Conservation (phyloP, 1,139 yeast species). For the Sugiyamaella neomexicana region DNA sequence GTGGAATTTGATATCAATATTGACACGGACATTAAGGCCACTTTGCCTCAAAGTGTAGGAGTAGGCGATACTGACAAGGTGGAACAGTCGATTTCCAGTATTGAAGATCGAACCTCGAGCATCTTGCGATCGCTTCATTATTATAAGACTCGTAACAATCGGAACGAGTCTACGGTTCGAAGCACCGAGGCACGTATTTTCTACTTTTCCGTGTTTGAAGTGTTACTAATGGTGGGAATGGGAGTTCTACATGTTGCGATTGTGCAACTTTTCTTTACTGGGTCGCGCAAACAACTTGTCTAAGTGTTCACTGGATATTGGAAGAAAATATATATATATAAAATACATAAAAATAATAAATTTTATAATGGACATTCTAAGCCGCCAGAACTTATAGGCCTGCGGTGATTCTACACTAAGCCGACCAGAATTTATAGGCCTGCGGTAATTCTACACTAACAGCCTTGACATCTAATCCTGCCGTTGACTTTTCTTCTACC, state of each 20-base stretch:
- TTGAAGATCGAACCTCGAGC: conserved; percentile 67
- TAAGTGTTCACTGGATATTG: no score
- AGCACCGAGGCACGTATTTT: conserved; percentile 86
- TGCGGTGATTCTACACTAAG: conserved; percentile 68
- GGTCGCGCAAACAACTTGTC: conserved; percentile 12
- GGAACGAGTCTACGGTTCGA: conserved; percentile 88
- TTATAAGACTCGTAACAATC: conserved; percentile 87
- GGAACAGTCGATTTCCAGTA: conserved; percentile 51
- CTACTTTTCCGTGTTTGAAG: conserved; percentile 81
- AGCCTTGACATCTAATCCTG: conserved; percentile 50
- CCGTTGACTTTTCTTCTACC: conserved; percentile 1
- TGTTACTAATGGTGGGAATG: conserved; percentile 79
- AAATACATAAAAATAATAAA: conserved; percentile 9
- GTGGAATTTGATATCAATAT: conserved; percentile 78
- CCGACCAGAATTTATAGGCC: conserved; percentile 82
- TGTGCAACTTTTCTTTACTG: conserved; percentile 74
- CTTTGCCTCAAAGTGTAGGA: conserved; percentile 59
- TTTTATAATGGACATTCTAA: no score
- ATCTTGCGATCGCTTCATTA: conserved; percentile 70
- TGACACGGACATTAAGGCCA: conserved; percentile 58
- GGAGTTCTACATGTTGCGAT: conserved; percentile 79
- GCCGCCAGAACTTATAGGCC: conserved; percentile 80
- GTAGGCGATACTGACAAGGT: conserved; percentile 53
- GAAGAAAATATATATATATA: conserved; percentile 11
- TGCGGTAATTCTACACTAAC: conserved; percentile 78